Conservation (phyloP, 108 stramenopile species). For the Ochromonas danica region DNA sequence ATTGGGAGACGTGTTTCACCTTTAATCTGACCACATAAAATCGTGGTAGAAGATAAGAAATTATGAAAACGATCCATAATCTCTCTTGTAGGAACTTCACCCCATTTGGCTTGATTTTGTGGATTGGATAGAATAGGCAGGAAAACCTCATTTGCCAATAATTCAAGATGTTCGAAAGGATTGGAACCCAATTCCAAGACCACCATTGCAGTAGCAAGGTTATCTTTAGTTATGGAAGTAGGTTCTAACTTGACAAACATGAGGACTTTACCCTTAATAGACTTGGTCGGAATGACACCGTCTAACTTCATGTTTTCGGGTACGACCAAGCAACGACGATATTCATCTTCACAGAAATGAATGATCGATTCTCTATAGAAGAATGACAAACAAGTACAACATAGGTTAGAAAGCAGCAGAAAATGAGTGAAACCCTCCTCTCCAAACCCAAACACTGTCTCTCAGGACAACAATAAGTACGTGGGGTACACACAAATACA, state of each 20-base stretch:
- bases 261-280: conserved; percentile 63
- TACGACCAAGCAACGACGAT: conserved; percentile 43
- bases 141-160: conserved; percentile 69
- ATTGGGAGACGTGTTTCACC: conserved; percentile 80
- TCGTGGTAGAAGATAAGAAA: conserved; percentile 70
- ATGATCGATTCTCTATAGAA: conserved; percentile 25
- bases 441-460: no score
- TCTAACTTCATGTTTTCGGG: conserved; percentile 43
- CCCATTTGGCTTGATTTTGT: conserved; percentile 72
- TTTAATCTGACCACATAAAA: conserved; percentile 80
- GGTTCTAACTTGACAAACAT: conserved; percentile 59
- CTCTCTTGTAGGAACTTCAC: conserved; percentile 76
- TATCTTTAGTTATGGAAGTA: conserved; percentile 55
- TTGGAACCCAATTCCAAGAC: conserved; percentile 64
- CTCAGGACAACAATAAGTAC: no score
- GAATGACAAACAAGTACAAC: no score
- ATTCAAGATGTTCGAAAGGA: conserved; percentile 76
- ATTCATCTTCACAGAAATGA: conserved; percentile 40
- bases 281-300: conserved; percentile 49
- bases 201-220: conserved; percentile 49
- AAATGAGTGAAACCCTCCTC: no score
- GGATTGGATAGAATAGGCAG: conserved; percentile 72
- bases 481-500: no score
- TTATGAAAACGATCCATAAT: conserved; percentile 73
- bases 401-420: no score